Base-by-base conservation (phyloP, 257 asterid species). In the Ilex asprella region DNA sequence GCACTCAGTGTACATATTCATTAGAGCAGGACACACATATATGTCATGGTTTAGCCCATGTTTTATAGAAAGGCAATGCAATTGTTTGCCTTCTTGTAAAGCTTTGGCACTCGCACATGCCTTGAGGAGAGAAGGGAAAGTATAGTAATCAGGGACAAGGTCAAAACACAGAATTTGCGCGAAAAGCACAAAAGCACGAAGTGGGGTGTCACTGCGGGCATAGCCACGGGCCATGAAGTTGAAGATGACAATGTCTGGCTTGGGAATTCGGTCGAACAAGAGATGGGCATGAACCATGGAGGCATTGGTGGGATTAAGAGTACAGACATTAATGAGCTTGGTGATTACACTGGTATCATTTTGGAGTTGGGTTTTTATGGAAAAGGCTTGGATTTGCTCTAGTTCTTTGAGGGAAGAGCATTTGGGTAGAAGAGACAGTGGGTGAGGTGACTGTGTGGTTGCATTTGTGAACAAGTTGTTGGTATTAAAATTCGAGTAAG, bases 191-290 rank as follows among this genome's bases (percentile, higher is more conserved):
- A 78, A 67, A 30, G 64, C 74, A 32, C 64, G 65, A 43, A 73
- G 61, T 13, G 82, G 75, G 30, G 60, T 70, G 51, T 61, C 77
- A 16, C 75, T 67, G 32, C 58, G 74, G 49, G 82, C 74, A 64
- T 67, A 73, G 16, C 82, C 77, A 27, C 73, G 79, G 43, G 82
- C 82, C 72, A 77, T 60, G 44, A 70, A 71, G 71, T 77, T 77
- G 53, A 77, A 77, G 50, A 66, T 50, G 52, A 70, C 44, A 39
- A 77, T 70, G 47, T 70, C 69, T 55, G 75, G 77, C 8, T 60
- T 64, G 5, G 79, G 71, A 70, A 70, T 73, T 73, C 53, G 66
- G 49, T 70, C 76, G 60, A 77, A 77, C 70, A 73, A 16, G 43
- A 39, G 69, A 39, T 64, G 72, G 16, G 79, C 82, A 60, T 73